A percentile compares a stretch with the other conserved stretches of the same genome.
These are phyloP conservation scores for Suillus subaureus DNA, from an alignment of 768 basidiomycete species.

Conservation along the genomic window DNA sequence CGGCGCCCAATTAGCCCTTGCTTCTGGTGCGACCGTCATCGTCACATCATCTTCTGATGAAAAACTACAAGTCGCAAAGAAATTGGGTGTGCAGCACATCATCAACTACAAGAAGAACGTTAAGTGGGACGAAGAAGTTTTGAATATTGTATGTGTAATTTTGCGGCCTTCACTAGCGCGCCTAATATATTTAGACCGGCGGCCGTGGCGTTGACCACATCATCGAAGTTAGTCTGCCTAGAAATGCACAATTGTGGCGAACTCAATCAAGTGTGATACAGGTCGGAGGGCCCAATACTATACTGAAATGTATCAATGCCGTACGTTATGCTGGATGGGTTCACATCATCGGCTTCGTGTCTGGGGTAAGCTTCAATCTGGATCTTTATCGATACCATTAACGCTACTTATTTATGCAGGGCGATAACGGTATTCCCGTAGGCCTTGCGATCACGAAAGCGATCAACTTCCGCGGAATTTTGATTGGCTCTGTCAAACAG, in stretches of 20 bases:
- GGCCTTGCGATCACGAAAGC: conserved; percentile 41
- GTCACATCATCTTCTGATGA: conserved; percentile 67
- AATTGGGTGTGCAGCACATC: conserved; percentile 53
- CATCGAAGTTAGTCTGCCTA: conserved; percentile 22
- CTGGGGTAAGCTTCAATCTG: conserved; percentile 32
- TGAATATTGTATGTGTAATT: conserved; percentile 41
- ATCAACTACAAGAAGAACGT: conserved; percentile 65
- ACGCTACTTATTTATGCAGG: conserved; percentile 15
- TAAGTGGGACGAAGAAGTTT: conserved; percentile 59
- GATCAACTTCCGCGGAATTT: conserved; percentile 50
- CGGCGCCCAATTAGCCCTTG: conserved; percentile 61
- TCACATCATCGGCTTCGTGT: conserved; percentile 55
- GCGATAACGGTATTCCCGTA: conserved; percentile 32
- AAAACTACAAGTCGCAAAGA: conserved; percentile 55
- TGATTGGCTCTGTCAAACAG: conserved; percentile 62
- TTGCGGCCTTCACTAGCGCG: neutral
- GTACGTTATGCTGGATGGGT: conserved; percentile 45
- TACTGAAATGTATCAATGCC: conserved; percentile 44
- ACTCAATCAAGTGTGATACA: conserved; percentile 20
- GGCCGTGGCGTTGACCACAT: conserved; percentile 39
- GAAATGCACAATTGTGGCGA: neutral
- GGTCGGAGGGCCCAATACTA: conserved; percentile 58
- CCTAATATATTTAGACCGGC: conserved; percentile 26
- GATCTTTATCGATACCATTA: neutral
- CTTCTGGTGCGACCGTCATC: conserved; percentile 65